These are phyloP conservation scores for Aspergillus pseudoviridinutans DNA, from an alignment of 2,329 filamentous ascomycete genomes.

Conservation along the genomic window DNA sequence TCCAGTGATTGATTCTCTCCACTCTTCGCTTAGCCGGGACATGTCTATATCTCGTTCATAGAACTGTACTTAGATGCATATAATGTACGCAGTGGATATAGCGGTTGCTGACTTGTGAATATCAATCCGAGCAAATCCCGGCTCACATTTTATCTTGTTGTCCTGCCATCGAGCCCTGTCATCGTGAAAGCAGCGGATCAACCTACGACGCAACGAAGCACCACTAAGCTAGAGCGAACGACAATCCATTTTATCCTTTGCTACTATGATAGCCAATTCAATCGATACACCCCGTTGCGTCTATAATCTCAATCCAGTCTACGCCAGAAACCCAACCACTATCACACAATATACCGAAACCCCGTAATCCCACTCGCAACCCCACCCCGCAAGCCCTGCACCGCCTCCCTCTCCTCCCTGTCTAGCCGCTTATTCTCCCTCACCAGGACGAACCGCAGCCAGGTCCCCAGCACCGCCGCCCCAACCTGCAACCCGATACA, in stretches of 20 bases:
- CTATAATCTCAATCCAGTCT: too few species aligned
- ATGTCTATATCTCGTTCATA: neutral
- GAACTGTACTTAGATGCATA: neutral
- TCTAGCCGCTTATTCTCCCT: conserved; percentile 46
- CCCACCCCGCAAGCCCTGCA: neutral
- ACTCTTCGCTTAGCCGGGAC: neutral
- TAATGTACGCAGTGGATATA: neutral
- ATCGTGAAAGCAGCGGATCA: too few species aligned
- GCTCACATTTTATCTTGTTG: neutral
- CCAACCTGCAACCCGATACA: conserved; percentile 32
- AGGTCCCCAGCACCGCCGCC: conserved; percentile 22
- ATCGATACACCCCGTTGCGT: too few species aligned
- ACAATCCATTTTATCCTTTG: too few species aligned
- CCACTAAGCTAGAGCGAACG: neutral
- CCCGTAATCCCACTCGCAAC: neutral
- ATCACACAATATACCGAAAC: neutral
- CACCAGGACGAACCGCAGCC: conserved; percentile 28
- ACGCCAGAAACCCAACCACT: too few species aligned
- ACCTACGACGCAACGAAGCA: neutral
- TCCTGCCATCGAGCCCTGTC: neutral
- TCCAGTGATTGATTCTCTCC: neutral
- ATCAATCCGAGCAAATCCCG: neutral
- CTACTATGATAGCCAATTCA: too few species aligned
- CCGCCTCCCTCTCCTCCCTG: neutral
- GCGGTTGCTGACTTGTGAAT: too few species aligned